Evolutionary conservation across 2,329 filamentous ascomycete genomes (phyloP), one percentile per base, ranked within the genome.

Genomic region (Phaeoacremonium minimum): DNA sequence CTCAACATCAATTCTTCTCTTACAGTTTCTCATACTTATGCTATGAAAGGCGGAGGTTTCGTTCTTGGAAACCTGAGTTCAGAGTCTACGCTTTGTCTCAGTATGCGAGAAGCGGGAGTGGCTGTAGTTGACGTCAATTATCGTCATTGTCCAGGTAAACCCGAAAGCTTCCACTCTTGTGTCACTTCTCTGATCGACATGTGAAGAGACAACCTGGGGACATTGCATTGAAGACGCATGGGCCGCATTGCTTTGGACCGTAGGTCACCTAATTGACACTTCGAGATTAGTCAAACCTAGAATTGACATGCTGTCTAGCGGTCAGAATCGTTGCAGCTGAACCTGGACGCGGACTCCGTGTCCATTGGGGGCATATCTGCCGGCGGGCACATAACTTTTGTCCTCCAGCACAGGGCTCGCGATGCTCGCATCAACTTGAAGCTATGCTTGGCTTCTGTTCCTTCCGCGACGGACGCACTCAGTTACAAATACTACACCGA

Each of bases 121-220:
- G 57, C 53, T 1, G 56, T 66, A 2, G 46, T 65, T 5, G 62
- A 65, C 31, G 60, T 64, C 17, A 55, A 61, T 35, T 66, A 66
- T 41, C 58, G 61, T 2, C 60, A 58, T 28, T 64, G 60, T 31
- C 22, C 22, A 26, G 22, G 22, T 26, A 9, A 26, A n/a, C n/a
- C n/a, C n/a, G 22, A 26, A 26, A 26, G 22, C 9, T 26, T 26
- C n/a, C n/a, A n/a, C 6, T 18, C 13, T 26, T 9, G 11, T 26
- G 15, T 4, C 19, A 4, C 13, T 15, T 20, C 4, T 12, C 11
- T 15, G 30, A n/a, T 33, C 14, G 11, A 4, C 11, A 20, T 15
- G 13, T 14, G 12, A 13, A 56, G 59, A 64, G 40, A 50, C 46
- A 1, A n/a, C 48, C 8, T 64, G 51, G 50, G 61, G 61, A 1